phyloP scores from a whole-genome alignment of 805 yeast genomes.

The Brettanomyces sp. region DNA sequence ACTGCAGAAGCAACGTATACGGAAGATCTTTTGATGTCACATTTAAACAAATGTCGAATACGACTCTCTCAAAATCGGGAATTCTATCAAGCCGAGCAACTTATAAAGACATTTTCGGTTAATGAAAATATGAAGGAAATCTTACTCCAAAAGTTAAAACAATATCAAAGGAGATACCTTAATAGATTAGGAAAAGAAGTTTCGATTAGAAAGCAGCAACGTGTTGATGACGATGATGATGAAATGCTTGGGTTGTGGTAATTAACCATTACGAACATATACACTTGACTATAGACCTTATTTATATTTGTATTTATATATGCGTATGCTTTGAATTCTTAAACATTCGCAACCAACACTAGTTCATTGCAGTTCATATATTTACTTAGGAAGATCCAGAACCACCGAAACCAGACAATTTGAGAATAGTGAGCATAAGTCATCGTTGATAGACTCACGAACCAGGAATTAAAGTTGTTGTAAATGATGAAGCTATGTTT shows the following conservation, averaged over 20 bases:
- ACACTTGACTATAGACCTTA: neutral
- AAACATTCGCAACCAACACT: constrained; percentile 14
- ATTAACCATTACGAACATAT: neutral
- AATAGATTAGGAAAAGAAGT: constrained; percentile 8
- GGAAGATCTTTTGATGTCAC: constrained; percentile 13
- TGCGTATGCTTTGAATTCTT: neutral
- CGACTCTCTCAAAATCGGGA: constrained; percentile 11
- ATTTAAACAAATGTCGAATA: constrained; percentile 14
- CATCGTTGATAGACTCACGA: constrained; percentile 59
- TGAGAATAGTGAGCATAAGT: constrained; percentile 75
- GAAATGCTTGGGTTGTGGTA: constrained; percentile 21
- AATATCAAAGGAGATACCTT: constrained; percentile 13
- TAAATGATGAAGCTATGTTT: constrained; percentile 27
- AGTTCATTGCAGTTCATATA: constrained; percentile 73
- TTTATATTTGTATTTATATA: neutral
- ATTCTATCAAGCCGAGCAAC: constrained; percentile 20
- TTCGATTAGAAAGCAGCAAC: constrained; percentile 5
- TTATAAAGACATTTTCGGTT: constrained; percentile 20
- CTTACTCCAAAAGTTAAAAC: constrained; percentile 8
- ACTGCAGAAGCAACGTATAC: constrained; percentile 11
- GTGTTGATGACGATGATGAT: constrained; percentile 21
- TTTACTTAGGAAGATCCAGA: constrained; percentile 73
- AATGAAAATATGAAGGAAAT: constrained; percentile 12
- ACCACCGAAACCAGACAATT: constrained; percentile 91
- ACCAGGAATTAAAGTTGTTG: constrained; percentile 29